phyloP scores from a whole-genome alignment of 192 early-diverging fungal species.

The Coemansia sp. region DNA sequence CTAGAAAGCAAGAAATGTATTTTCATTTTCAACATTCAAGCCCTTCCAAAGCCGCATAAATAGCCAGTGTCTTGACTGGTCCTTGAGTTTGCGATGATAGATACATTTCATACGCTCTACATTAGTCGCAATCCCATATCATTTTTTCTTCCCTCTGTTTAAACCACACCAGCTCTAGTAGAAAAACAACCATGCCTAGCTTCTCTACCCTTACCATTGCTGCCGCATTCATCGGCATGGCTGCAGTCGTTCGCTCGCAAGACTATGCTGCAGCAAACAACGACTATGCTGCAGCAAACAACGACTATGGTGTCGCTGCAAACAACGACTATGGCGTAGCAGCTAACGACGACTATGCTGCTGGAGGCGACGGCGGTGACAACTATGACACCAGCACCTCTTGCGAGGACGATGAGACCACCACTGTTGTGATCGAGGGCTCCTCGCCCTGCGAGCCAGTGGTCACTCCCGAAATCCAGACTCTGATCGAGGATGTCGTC shows the following conservation, averaged over 20 bases:
- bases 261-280: neutral
- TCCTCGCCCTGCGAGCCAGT: slow-evolving; percentile 26
- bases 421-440: slow-evolving; percentile 28
- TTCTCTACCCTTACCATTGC: slow-evolving; percentile 29
- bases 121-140: neutral
- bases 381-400: neutral
- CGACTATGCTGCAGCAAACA: slow-evolving; percentile 5
- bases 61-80: neutral
- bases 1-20: slow-evolving; percentile 2
- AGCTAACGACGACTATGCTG: slow-evolving; percentile 14
- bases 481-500: slow-evolving; percentile 36
- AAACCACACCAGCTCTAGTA: neutral
- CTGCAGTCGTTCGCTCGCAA: slow-evolving; percentile 13
- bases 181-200: slow-evolving; percentile 28
- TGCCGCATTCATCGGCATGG: slow-evolving; percentile 31
- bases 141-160: neutral
- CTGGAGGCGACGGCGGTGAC: neutral
- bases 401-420: slow-evolving; percentile 14
- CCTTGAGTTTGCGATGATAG: neutral
- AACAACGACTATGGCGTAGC: slow-evolving; percentile 8
- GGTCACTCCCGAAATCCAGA: slow-evolving; percentile 37
- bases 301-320: slow-evolving; percentile 3
- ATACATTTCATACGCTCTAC: neutral
- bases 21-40: too few relatives aligned
- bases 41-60: neutral